Base-by-base conservation (phyloP, 495 filamentous ascomycete genomes). In the Echria macrotheca region DNA sequence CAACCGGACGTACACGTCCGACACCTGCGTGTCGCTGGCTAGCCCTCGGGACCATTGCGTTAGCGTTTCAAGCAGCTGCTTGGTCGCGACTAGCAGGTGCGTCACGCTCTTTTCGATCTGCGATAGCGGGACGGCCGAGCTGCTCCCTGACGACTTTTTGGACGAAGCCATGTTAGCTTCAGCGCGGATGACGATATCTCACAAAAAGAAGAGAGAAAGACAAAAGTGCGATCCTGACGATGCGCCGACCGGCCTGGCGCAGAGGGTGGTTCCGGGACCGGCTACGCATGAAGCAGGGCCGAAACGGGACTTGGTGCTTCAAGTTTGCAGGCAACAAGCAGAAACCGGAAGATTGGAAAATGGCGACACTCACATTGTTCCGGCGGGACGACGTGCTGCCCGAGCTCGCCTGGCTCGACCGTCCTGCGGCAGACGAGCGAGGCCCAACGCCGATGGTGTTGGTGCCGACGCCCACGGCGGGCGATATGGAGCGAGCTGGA, bases 71-170 rank as follows among this genome's bases (percentile, higher is more conserved):
- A 98, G 82, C 10, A 98, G 82, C 67, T 97, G 93, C 66, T 98
- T 98, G 6, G 93, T 98, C 33, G 93, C 93, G 33, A 98, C 89
- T 23, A 98, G 82, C 33, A 98, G 84, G 63, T 98, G 93, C 8
- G 93, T 98, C 19, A 98, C 93, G 61, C 90, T 95, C 69, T 95
- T 96, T 70, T 98, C 93, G 73, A 98, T 98, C 62, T 91, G 87
- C 25, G 88, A 93, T 31, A 95, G 78, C 56, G 75, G 76, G 44
- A 73, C 67, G 28, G 65, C 64, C 18, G 69, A 51, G 42, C 67
- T 62, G n/a, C n/a, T n/a, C 50, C 66, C 68, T 49, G 71, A 67
- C 50, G 73, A 67, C 67, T 77, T 55, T 58, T 54, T 54, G 26
- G 54, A 29, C 14, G 51, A 47, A 17, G 33, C 44, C 57, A 62